phyloP scores from a whole-genome alignment of 1,139 yeast species.

The Kodamaea anthophila region DNA sequence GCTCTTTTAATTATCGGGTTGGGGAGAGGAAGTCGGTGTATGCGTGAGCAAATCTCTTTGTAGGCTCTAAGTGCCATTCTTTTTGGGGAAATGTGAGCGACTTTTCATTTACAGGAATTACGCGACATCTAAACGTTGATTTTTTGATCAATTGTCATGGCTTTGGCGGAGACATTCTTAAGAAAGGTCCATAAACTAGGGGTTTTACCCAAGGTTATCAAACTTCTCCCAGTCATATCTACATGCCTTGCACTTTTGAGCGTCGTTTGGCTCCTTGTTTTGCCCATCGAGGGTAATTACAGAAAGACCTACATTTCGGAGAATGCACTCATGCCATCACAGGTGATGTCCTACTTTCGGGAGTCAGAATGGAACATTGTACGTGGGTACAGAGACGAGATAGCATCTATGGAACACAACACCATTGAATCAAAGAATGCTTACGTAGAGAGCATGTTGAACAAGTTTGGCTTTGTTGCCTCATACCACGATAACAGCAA shows the following conservation, averaged over 20 bases:
- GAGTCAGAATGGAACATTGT: slow-evolving; percentile 93
- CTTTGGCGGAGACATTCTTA: slow-evolving; percentile 51
- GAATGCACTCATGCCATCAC: slow-evolving; percentile 95
- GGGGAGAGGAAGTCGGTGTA: slow-evolving; percentile 25
- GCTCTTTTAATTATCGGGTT: slow-evolving; percentile 3
- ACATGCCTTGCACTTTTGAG: slow-evolving; percentile 56
- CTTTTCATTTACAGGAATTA: neutral
- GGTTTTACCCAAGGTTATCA: slow-evolving; percentile 50
- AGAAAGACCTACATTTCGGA: slow-evolving; percentile 85
- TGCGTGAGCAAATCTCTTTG: slow-evolving; percentile 15
- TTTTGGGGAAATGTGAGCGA: too few relatives aligned
- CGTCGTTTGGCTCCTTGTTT: slow-evolving; percentile 55
- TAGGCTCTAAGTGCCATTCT: slow-evolving; percentile 8
- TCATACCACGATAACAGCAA: slow-evolving; percentile 35
- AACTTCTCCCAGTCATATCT: slow-evolving; percentile 56
- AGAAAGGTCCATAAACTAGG: slow-evolving; percentile 53
- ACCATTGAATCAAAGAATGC: slow-evolving; percentile 34
- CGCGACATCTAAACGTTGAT: neutral
- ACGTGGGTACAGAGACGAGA: slow-evolving; percentile 73
- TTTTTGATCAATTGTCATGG: slow-evolving; percentile 32
- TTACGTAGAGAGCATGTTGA: slow-evolving; percentile 53
- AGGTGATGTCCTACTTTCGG: slow-evolving; percentile 85
- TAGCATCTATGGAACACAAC: slow-evolving; percentile 33
- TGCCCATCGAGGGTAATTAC: slow-evolving; percentile 80
- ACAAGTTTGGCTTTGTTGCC: slow-evolving; percentile 68